Base-by-base conservation (phyloP, 2,329 filamentous ascomycete genomes). In the Monosporascus sp. region DNA sequence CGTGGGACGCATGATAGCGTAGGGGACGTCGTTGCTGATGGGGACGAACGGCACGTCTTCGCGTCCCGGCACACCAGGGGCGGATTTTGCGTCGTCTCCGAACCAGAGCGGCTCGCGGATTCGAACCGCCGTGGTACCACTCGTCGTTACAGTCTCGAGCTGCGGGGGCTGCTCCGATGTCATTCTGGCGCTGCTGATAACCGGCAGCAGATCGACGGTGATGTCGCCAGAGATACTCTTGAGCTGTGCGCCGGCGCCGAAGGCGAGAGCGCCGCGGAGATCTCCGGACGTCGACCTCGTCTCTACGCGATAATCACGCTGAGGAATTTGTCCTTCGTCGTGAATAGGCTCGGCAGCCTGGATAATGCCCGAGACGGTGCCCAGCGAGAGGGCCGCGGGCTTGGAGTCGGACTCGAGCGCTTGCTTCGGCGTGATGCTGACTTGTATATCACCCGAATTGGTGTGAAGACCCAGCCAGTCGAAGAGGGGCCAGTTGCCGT, bases 401-500 rank as follows among this genome's bases (percentile, higher is more conserved):
- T 66, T 65, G 7, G 72, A 70, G 6, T 58, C 48, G n/a, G 67
- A 58, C 7, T 66, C 57, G 40, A 70, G 64, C n/a, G 60, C 71
- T 0, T 67, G 63, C 58, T 77, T 68, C 6, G 76, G 76, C 14
- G 65, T 67, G 51, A 82, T 65, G 37, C 68, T 69, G 3, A 71
- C 68, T 17, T 54, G 54, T 52, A 81, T 65, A 50, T 68, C 59
- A 47, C 79, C 80, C 0, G 78, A 76, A 0, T 68, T 67, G 7
- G 75, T 72, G 19, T 66, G 58, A n/a, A 81, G 63, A 19, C 68
- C 65, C 14, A 83, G 71, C 31, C 72, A 64, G 59, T 81, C 76
- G 61, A 75, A 77, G 1, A 82, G 68, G 1, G 79, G 77, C 69
- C 77, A 81, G 63, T 71, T 73, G 31, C 80, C 80, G 16, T 55